A percentile compares a stretch with the other conserved stretches of the same genome.
Evolutionary conservation across 2,329 filamentous ascomycete genomes (phyloP).

Genomic region (Fusarium napiforme): DNA sequence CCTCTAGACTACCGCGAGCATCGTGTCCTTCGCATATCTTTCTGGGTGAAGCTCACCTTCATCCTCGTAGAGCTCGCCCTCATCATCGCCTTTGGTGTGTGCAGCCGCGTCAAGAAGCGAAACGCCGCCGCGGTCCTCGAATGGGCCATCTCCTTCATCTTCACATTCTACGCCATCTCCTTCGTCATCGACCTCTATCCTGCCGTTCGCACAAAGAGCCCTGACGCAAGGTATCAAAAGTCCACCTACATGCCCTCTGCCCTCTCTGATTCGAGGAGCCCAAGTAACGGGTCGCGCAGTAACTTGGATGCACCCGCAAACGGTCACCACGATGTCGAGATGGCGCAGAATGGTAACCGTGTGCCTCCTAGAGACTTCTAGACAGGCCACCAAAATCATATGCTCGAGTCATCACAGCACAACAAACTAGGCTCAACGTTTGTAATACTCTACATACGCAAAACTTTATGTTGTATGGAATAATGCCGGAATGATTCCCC

Average conservation of each 20-base stretch:
- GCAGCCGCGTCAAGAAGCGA: slow-evolving; percentile 58
- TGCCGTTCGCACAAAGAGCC: slow-evolving; percentile 69
- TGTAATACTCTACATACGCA: not conserved
- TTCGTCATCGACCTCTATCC: slow-evolving; percentile 91
- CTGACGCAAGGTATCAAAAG: slow-evolving; percentile 46
- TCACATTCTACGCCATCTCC: slow-evolving; percentile 86
- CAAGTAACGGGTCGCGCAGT: slow-evolving; percentile 25
- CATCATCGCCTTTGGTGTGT: slow-evolving; percentile 76
- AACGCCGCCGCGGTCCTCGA: slow-evolving; percentile 83
- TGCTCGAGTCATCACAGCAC: not conserved
- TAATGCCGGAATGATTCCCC: slow-evolving; percentile 33
- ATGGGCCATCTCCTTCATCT: slow-evolving; percentile 82
- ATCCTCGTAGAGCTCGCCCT: slow-evolving; percentile 82
- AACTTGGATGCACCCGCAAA: slow-evolving; percentile 4
- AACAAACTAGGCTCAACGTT: not conserved
- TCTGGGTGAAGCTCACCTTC: slow-evolving; percentile 89
- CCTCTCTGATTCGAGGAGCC: slow-evolving; percentile 24
- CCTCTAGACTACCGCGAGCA: slow-evolving; percentile 76
- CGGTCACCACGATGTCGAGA: slow-evolving; percentile 26
- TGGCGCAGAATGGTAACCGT: slow-evolving; percentile 18
- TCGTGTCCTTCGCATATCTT: slow-evolving; percentile 78
- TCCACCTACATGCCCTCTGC: slow-evolving; percentile 27
- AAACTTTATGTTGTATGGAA: slow-evolving; percentile 16
- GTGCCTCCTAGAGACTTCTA: slow-evolving; percentile 28
- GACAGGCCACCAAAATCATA: not conserved